These are phyloP conservation scores for Kuraishia floccosa DNA, from an alignment of 805 yeast species.

Conservation along the genomic window DNA sequence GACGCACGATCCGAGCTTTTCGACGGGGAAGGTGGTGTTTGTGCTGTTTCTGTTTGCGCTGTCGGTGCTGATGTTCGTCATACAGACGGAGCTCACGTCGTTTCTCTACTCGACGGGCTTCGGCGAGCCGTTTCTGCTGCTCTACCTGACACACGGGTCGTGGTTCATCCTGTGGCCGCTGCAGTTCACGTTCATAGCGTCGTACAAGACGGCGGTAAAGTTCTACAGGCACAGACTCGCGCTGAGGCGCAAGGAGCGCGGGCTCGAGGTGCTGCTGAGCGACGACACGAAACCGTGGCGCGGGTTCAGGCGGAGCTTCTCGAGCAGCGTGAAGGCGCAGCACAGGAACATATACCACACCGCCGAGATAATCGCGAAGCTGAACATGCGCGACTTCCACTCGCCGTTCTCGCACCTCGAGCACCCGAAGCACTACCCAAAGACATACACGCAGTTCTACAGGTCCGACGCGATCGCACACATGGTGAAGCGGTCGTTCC, in stretches of 20 bases:
- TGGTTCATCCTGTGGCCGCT: constrained; percentile 69
- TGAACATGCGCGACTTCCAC: constrained; percentile 16
- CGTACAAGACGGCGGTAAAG: constrained; percentile 28
- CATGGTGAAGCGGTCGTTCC: constrained; percentile 27
- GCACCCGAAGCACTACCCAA: constrained; percentile 16
- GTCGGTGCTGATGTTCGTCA: constrained; percentile 51
- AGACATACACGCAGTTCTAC: constrained; percentile 19
- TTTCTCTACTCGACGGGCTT: constrained; percentile 49
- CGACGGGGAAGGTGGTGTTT: constrained; percentile 21
- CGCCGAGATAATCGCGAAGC: constrained; percentile 18
- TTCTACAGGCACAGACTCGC: constrained; percentile 4
- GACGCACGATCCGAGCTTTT: background rate
- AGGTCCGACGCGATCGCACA: constrained; percentile 36
- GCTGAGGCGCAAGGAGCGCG: too few relatives aligned
- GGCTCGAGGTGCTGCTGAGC: constrained; percentile 9
- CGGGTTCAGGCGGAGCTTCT: constrained; percentile 18
- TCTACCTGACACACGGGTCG: constrained; percentile 65
- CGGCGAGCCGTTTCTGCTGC: constrained; percentile 56
- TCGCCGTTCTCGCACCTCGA: constrained; percentile 13
- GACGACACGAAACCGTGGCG: constrained; percentile 13
- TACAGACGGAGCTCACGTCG: constrained; percentile 74
- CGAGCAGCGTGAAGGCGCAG: constrained; percentile 27
- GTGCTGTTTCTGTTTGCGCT: constrained; percentile 34
- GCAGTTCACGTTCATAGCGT: constrained; percentile 42
- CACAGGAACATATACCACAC: constrained; percentile 28